A percentile compares a stretch with the other conserved stretches of the same genome.
Conservation (phyloP, 208 protist species). For the Strigomonas oncopelti region DNA sequence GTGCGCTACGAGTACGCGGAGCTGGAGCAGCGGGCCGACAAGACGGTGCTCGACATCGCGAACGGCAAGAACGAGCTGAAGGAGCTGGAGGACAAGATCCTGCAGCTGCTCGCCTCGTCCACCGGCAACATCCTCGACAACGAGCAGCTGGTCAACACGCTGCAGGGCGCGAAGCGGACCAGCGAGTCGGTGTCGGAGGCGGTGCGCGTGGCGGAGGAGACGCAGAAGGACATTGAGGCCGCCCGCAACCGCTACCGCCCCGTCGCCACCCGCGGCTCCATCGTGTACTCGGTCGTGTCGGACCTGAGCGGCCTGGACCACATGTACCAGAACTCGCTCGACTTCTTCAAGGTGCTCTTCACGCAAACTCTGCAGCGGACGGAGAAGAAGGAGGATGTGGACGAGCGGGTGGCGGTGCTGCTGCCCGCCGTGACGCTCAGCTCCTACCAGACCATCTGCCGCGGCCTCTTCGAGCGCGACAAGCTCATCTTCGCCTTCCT, state of each 20-base stretch:
- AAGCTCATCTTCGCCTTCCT: constrained; percentile 96
- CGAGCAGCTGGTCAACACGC: constrained; percentile 92
- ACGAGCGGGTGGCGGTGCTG: constrained; percentile 72
- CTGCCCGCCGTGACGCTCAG: constrained; percentile 83
- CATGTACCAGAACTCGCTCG: constrained; percentile 94
- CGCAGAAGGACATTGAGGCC: constrained; percentile 91
- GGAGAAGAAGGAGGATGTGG: constrained; percentile 71
- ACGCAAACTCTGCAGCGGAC: constrained; percentile 84
- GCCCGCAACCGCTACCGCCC: constrained; percentile 91
- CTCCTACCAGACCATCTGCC: constrained; percentile 92
- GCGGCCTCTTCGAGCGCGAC: constrained; percentile 93
- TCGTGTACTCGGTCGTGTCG: constrained; percentile 94
- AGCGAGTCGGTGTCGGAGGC: constrained; percentile 87
- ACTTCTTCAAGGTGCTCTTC: constrained; percentile 92
- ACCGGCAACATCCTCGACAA: constrained; percentile 96
- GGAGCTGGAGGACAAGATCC: constrained; percentile 92
- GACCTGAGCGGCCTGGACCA: constrained; percentile 88
- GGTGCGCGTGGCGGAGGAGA: constrained; percentile 90
- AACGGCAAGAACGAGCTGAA: constrained; percentile 94
- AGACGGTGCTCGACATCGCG: constrained; percentile 92
- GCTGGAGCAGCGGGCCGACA: constrained; percentile 86
- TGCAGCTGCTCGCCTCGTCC: constrained; percentile 87
- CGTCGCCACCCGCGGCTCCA: constrained; percentile 91
- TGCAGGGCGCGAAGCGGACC: constrained; percentile 91
- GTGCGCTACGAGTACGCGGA: constrained; percentile 90